Evolutionary conservation across 2,329 filamentous ascomycete species (phyloP), one percentile per base, ranked within the genome.

Genomic region (Pseudocercospora pini-densiflorae): DNA sequence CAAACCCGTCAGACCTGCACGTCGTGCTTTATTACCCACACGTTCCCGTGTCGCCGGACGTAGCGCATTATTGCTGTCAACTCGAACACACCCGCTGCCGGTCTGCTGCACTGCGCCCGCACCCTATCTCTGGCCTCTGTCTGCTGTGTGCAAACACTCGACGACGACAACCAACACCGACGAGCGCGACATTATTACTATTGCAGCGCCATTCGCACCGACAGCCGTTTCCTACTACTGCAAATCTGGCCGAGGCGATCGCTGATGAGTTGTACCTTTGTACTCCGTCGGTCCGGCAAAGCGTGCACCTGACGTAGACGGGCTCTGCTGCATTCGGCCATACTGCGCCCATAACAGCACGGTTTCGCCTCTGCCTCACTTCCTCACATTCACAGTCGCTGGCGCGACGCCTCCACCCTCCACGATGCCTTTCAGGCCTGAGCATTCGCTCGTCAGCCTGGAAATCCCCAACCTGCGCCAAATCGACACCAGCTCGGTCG

Each of bases 401-500:
- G 51, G 51, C n/a, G 60, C 68, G 66, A 65, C 64, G 27, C 45
- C 58, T 36, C 43, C 55, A n/a, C 55, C 21, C 45, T 24, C 57
- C 76, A 82, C 70, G 45, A 98, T 98, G 94, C 92, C 93, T 82
- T 89, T 92, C 77, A 87, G 88, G 81, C 86, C 97, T 80, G 89
- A 92, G 80, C 90, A 91, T 68, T 92, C 94, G 76, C 92, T 98
- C 78, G 86, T 98, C 77, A 93, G 93, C 69, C 92, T 98, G 79
- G 93, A 97, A 83, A 90, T 92, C 71, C 92, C 90, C 78, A 91
- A 94, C 73, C 94, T 99, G 79, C 92, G 95, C 84, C 93, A 96
- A 79, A 93, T 98, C 76, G 94, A 98, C 81, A 97, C 94, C 1
- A 87, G 90, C 72, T 97, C 97, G 79, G 90, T 92, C 29, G 92